Conservation (phyloP, 805 yeast genomes). For the Isabelozyma heimii region DNA sequence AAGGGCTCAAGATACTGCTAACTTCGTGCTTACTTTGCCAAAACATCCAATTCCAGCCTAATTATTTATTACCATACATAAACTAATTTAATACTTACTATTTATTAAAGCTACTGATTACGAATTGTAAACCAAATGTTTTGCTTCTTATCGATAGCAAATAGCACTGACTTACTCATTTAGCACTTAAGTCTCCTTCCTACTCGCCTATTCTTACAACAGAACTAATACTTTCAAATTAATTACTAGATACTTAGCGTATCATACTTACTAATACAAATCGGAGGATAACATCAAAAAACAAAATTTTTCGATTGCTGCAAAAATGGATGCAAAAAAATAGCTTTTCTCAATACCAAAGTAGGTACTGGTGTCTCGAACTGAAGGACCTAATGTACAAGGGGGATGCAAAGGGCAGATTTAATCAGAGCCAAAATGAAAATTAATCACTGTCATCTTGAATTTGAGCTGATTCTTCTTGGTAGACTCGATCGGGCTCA, state of each 20-base stretch:
- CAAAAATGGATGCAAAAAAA: not conserved
- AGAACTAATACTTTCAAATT: not conserved
- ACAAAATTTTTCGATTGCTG: not conserved
- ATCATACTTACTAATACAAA: not conserved
- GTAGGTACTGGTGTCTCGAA: not conserved
- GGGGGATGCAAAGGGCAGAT: not conserved
- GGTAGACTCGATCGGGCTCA: conserved; percentile 22
- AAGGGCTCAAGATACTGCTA: conserved; percentile 80
- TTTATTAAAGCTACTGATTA: too few relatives aligned
- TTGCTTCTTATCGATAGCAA: too few relatives aligned
- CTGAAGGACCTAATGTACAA: not conserved
- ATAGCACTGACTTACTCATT: too few relatives aligned
- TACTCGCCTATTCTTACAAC: too few relatives aligned
- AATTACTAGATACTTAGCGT: not conserved
- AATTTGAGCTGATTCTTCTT: conserved; percentile 35
- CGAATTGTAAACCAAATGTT: too few relatives aligned
- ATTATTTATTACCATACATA: not conserved
- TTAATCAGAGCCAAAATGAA: not conserved
- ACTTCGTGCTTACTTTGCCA: conserved; percentile 47
- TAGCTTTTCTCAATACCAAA: not conserved
- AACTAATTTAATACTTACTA: not conserved
- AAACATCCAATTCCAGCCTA: conserved; percentile 1
- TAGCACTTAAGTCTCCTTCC: too few relatives aligned
- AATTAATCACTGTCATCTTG: conserved; percentile 27
- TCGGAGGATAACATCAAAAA: not conserved